phyloP scores from a whole-genome alignment of 176 grass and related monocot species.

The Bromus sterilis region DNA sequence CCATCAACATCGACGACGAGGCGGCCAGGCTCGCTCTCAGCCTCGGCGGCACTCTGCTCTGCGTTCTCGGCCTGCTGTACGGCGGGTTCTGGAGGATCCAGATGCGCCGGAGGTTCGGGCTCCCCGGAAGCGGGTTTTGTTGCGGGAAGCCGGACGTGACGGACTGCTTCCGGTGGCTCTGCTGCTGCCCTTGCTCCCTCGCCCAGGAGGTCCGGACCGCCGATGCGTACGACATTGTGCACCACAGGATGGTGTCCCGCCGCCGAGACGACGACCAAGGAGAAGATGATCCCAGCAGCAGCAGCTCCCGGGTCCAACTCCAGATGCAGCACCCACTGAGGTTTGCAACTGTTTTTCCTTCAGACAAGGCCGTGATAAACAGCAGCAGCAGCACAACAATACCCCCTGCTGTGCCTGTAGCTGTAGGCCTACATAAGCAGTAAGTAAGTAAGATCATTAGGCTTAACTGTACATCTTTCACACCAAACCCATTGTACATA shows the following conservation, averaged over 20 bases:
- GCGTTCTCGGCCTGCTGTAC: slow-evolving; percentile 57
- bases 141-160: slow-evolving; percentile 45
- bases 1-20: slow-evolving; percentile 64
- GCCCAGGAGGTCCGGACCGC: slow-evolving; percentile 69
- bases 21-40: slow-evolving; percentile 35
- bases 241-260: slow-evolving; percentile 17
- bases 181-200: slow-evolving; percentile 57
- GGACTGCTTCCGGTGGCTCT: slow-evolving; percentile 60
- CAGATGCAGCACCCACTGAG: slow-evolving; percentile 1
- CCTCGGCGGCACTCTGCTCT: slow-evolving; percentile 45
- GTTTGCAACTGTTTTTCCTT: slow-evolving; percentile 15
- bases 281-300: background rate
- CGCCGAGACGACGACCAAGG: background rate
- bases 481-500: background rate
- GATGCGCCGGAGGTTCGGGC: slow-evolving; percentile 63
- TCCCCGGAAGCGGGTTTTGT: slow-evolving; percentile 39
- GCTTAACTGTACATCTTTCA: background rate
- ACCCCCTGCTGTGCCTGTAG: slow-evolving; percentile 15
- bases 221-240: slow-evolving; percentile 56
- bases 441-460: background rate
- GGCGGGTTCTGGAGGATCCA: slow-evolving; percentile 92
- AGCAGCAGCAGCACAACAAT: background rate
- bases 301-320: background rate
- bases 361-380: background rate
- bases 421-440: slow-evolving; percentile 3